Evolutionary conservation across 2,329 filamentous ascomycete genomes (phyloP).

Genomic region (Podosphaera aphanis): DNA sequence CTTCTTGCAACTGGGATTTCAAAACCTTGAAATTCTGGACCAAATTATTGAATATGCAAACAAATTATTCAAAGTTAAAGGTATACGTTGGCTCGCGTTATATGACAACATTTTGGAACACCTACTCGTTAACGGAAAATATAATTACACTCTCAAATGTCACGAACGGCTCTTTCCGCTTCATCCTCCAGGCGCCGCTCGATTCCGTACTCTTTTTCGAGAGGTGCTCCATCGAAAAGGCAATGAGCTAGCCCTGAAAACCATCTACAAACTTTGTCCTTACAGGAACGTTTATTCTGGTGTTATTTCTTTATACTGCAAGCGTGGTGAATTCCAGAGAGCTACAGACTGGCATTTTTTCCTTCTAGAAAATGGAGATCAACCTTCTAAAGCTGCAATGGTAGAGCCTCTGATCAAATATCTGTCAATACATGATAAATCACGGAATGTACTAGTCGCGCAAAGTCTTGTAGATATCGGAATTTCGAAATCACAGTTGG

Average conservation of each 20-base stretch:
- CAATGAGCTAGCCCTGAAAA: conserved; percentile 18
- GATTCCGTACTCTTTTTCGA: conserved; percentile 17
- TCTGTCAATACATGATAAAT: conserved; percentile 15
- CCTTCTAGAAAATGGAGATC: conserved; percentile 19
- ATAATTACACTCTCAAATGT: conserved; percentile 9
- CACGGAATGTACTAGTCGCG: conserved; percentile 9
- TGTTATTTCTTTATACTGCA: conserved; percentile 20
- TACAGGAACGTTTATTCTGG: conserved; percentile 21
- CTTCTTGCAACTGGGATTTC: conserved; percentile 19
- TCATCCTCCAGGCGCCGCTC: conserved; percentile 16
- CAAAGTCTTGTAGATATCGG: conserved; percentile 10
- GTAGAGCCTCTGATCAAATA: conserved; percentile 20
- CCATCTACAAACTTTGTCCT: conserved; percentile 19
- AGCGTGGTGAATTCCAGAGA: conserved; percentile 16
- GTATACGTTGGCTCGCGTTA: conserved; percentile 17
- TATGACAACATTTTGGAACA: conserved; percentile 23
- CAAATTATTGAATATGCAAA: conserved; percentile 20
- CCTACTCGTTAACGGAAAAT: conserved; percentile 12
- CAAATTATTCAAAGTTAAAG: conserved; percentile 18
- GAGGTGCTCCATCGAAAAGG: conserved; percentile 8
- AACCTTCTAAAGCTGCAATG: conserved; percentile 18
- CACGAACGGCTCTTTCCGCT: conserved; percentile 11
- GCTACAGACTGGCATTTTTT: conserved; percentile 24
- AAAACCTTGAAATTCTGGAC: conserved; percentile 15
- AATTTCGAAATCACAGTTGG: conserved; percentile 7